phyloP scores from a whole-genome alignment of 169 alveolate genomes.

The Babesia gibsoni region DNA sequence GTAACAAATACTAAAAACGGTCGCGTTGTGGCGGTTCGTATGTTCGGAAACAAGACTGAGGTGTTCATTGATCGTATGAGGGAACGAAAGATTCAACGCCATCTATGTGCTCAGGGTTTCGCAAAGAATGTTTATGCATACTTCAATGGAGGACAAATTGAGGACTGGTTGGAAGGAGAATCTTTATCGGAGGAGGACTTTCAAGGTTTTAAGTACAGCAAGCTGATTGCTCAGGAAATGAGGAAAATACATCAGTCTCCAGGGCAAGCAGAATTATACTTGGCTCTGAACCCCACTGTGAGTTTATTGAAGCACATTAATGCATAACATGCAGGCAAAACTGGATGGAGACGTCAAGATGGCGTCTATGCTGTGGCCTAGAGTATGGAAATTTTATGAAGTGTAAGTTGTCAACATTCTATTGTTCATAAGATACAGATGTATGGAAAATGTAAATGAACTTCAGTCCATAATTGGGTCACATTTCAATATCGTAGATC shows the following conservation, averaged over 20 bases:
- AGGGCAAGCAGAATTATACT: constrained; percentile 45
- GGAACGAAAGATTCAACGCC: constrained; percentile 62
- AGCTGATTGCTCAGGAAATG: constrained; percentile 64
- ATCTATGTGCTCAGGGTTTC: constrained; percentile 57
- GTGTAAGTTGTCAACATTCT: constrained; percentile 26
- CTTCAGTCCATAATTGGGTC: neutral
- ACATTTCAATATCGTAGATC: constrained; percentile 21
- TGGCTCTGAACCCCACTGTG: constrained; percentile 35
- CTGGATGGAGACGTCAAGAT: constrained; percentile 8
- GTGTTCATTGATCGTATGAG: constrained; percentile 68
- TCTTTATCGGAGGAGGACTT: constrained; percentile 66
- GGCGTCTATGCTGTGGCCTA: constrained; percentile 66
- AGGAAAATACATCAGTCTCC: constrained; percentile 51
- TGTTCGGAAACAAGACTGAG: constrained; percentile 69
- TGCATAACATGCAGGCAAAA: neutral
- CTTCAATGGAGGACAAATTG: constrained; percentile 72
- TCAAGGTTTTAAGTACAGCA: constrained; percentile 40
- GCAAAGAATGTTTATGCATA: constrained; percentile 67
- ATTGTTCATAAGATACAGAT: neutral
- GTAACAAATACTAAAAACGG: constrained; percentile 54
- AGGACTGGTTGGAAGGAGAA: constrained; percentile 74
- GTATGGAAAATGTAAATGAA: neutral
- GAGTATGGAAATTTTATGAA: constrained; percentile 68
- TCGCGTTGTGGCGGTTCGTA: constrained; percentile 58
- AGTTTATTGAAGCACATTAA: neutral